Conservation (phyloP, 1,139 yeast genomes). For the Magnusiomyces fungicola region DNA sequence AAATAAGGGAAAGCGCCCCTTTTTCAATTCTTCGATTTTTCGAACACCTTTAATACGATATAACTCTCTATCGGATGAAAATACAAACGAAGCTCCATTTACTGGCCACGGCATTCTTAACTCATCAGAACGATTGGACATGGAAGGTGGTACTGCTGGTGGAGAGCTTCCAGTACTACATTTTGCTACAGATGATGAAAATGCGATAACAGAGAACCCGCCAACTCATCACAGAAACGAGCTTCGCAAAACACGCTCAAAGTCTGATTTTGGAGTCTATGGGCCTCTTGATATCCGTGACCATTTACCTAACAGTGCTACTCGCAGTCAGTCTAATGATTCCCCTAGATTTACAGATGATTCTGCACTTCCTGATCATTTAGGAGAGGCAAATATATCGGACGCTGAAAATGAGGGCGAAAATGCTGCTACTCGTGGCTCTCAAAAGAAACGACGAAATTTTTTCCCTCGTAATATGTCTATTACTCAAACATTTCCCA, state of each 20-base stretch:
- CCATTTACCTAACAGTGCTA: no score
- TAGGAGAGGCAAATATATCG: not conserved
- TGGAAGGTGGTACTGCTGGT: not conserved
- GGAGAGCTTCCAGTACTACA: not conserved
- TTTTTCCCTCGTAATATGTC: not conserved
- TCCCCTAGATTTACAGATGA: not conserved
- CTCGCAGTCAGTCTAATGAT: not conserved
- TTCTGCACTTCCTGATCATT: not conserved
- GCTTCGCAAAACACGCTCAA: slow-evolving; percentile 3
- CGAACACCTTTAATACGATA: not conserved
- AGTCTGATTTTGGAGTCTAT: slow-evolving; percentile 6
- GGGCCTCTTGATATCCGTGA: slow-evolving; percentile 1
- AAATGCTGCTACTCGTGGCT: not conserved
- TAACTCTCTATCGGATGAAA: not conserved
- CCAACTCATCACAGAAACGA: not conserved
- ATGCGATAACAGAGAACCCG: no score
- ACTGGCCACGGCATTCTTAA: not conserved
- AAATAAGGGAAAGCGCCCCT: slow-evolving; percentile 2
- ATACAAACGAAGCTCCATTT: not conserved
- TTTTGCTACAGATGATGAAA: not conserved
- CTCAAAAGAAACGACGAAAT: not conserved
- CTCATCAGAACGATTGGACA: not conserved
- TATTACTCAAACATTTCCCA: not conserved
- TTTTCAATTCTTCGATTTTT: slow-evolving; percentile 4
- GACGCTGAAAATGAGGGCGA: not conserved